A percentile compares a stretch with the other conserved stretches of the same genome.
phyloP scores from a whole-genome alignment of 2,329 filamentous ascomycete genomes.

The Chaetoscypha palmicola region DNA sequence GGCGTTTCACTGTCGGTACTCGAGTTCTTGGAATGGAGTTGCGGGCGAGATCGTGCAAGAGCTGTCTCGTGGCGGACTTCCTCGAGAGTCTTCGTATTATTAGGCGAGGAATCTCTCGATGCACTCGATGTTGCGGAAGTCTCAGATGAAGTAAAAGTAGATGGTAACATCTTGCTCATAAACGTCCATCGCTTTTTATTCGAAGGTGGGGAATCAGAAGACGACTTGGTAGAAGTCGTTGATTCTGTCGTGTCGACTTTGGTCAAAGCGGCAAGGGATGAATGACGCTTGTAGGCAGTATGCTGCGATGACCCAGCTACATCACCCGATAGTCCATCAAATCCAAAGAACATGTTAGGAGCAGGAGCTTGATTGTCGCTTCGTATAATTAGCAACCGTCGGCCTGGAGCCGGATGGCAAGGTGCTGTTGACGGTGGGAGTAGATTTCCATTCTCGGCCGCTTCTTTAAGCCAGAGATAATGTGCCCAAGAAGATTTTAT shows the following conservation, averaged over 20 bases:
- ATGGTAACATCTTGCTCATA: constrained; percentile 54
- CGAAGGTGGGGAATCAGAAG: constrained; percentile 17
- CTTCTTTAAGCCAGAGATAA: constrained; percentile 52
- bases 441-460: constrained; percentile 43
- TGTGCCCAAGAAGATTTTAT: constrained; percentile 56
- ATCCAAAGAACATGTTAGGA: constrained; percentile 47
- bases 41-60: constrained; percentile 34
- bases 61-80: constrained; percentile 44
- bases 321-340: constrained; percentile 42
- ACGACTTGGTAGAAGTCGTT: constrained; percentile 12
- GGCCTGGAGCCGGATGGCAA: constrained; percentile 61
- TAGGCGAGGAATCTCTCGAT: constrained; percentile 15
- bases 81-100: constrained; percentile 45
- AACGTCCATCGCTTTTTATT: constrained; percentile 56
- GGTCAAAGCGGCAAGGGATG: constrained; percentile 15
- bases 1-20: constrained; percentile 51
- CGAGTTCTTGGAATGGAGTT: constrained; percentile 42
- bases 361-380: constrained; percentile 45
- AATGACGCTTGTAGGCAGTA: constrained; percentile 25
- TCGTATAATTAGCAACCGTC: constrained; percentile 62
- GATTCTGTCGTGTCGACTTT: constrained; percentile 15
- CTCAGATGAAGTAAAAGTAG: constrained; percentile 30
- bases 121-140: constrained; percentile 10
- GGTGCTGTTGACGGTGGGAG: constrained; percentile 54
- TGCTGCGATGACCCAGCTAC: constrained; percentile 12